Conservation (phyloP, 192 early-diverging fungal genomes). For the Coemansia furcata region DNA sequence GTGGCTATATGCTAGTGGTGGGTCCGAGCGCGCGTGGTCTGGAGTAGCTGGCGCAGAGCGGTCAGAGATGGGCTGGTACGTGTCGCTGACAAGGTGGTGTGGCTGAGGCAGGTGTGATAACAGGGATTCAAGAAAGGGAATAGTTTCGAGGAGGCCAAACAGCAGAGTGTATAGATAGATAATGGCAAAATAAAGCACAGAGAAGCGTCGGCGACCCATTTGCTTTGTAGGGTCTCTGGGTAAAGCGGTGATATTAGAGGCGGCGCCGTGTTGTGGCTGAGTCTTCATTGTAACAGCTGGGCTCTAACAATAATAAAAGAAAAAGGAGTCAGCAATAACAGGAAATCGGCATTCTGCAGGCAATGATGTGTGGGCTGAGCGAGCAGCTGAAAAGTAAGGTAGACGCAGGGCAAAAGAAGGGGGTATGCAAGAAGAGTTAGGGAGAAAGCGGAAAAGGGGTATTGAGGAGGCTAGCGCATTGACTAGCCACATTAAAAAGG, state of each 20-base stretch:
- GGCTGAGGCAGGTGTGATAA: slow-evolving; percentile 46
- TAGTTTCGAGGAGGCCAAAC: slow-evolving; percentile 35
- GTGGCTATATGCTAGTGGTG: neutral
- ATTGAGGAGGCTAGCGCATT: slow-evolving; percentile 1
- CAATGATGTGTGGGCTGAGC: neutral
- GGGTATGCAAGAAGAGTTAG: neutral
- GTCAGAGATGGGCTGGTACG: slow-evolving; percentile 49
- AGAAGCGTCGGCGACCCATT: slow-evolving; percentile 32
- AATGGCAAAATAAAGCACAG: slow-evolving; percentile 43
- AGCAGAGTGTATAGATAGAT: slow-evolving; percentile 48
- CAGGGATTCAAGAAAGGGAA: slow-evolving; percentile 34
- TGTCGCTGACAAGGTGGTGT: slow-evolving; percentile 44
- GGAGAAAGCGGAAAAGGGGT: neutral
- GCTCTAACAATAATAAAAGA: neutral
- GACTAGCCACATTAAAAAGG: neutral
- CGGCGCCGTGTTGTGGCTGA: slow-evolving; percentile 3
- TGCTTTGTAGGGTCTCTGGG: neutral
- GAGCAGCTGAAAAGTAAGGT: neutral
- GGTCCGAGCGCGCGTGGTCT: neutral
- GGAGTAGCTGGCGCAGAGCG: slow-evolving; percentile 1
- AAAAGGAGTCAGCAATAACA: neutral
- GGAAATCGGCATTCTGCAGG: neutral
- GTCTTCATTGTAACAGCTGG: neutral
- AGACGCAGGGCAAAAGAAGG: neutral
- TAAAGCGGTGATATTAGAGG: neutral